phyloP scores from a whole-genome alignment of 345 rosid genomes.

The Eucalyptus grandis region DNA sequence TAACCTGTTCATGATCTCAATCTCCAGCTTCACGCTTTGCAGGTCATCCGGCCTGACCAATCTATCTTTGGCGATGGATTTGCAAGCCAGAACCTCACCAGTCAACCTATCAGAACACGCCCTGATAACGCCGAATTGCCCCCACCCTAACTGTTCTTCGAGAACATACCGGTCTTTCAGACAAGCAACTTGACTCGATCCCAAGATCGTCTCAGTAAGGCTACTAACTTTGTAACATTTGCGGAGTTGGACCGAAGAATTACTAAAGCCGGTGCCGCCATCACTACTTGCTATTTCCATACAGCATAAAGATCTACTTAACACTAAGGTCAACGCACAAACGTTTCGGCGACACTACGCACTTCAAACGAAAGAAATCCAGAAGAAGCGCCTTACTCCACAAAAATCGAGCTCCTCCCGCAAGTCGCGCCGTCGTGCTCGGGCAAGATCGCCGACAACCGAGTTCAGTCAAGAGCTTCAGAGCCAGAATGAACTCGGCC shows the following conservation, averaged over 20 bases:
- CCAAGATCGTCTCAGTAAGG: constrained; percentile 41
- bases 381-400: neutral
- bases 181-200: constrained; percentile 35
- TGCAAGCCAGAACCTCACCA: constrained; percentile 52
- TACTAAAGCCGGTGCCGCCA: neutral
- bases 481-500: neutral
- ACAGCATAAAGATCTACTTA: neutral
- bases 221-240: constrained; percentile 33
- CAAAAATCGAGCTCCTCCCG: neutral
- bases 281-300: constrained; percentile 34
- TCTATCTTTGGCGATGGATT: constrained; percentile 50
- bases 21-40: constrained; percentile 50
- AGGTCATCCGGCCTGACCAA: constrained; percentile 34
- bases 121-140: constrained; percentile 73
- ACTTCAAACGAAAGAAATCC: neutral
- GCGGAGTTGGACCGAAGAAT: constrained; percentile 12
- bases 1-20: constrained; percentile 53
- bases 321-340: neutral
- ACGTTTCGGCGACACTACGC: neutral
- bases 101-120: constrained; percentile 49
- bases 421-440: neutral
- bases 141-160: constrained; percentile 71
- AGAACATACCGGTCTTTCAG: constrained; percentile 51
- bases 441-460: neutral
- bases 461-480: neutral